Evolutionary conservation across 306 rosid species (phyloP), one percentile per base, ranked within the genome.

Genomic region (Quercus robur): DNA sequence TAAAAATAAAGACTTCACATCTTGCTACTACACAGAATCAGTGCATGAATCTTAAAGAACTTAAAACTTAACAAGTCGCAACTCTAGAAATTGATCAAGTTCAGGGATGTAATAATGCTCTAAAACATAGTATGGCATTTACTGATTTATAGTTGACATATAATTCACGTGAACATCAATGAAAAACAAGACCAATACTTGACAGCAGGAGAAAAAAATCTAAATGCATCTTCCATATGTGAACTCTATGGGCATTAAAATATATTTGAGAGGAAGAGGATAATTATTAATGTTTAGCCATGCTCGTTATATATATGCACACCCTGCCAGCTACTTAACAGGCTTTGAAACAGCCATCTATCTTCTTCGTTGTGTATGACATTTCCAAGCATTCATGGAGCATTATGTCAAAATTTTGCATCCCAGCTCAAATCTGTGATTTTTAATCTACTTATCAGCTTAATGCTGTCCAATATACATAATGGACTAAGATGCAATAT

Each of bases 191-290:
- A 49, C 54, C 54, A 49, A 49, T 49, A 49, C 54, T 58, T 11
- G 59, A 19, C 51, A 62, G 28, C 28, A 38, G 26, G 51, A 73
- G 71, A 26, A 26, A 31, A 73, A n/a, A 28, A 41, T 41, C 44
- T 31, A 30, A 44, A 23, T 56, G 61, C 63, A 63, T 56, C 56
- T 26, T 72, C 49, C 21, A 72, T 12, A 77, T 46, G 73, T 71
- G 54, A 62, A 63, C 63, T 44, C 19, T n/a, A 77, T 44, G 17
- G 71, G 80, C 82, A 71, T 13, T 58, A 46, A 46, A 31, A 63
- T 6, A 57, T 19, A 33, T 58, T 76, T 51, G 17, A 49, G 54
- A 12, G 54, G 54, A 10, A 49, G 54, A 49, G 67, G 5, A 26
- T 26, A 14, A 64, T 5, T 28, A 14, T 30, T 6, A 64, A 63